Evolutionary conservation across 2,329 filamentous ascomycete species (phyloP), one percentile per base, ranked within the genome.

Genomic region (Fusarium domesticum): DNA sequence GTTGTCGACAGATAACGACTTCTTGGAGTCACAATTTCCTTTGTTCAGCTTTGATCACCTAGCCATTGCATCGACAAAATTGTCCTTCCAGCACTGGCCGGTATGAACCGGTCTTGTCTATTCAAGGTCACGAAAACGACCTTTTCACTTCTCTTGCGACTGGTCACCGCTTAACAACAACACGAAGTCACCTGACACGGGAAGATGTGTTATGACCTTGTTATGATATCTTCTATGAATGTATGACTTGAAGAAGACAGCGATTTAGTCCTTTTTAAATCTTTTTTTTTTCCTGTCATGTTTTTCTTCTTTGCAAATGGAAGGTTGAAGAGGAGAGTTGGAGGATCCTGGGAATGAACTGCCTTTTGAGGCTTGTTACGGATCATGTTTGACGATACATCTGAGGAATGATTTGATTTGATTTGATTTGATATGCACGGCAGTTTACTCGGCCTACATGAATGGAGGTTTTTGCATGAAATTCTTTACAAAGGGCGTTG

Each of bases 41-140:
- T 35, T 56, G 60, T 62, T 66, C 58, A 54, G 60, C 64, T 60
- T 62, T 56, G 62, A 60, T 62, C 63, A 70, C 65, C 58, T 62
- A 71, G 70, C 69, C 69, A 68, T 61, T 69, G 70, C 69, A 70
- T 72, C 70, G 63, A 63, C 64, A 66, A 66, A 64, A 66, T 63
- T 63, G 53, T 58, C 53, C 32, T 37, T 61, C 55, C 41, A 47
- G 58, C 61, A 60, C 62, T 62, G 54, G 53, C 66, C 57, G 59
- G 60, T 58, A 55, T 56, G 51, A 52, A 58, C 43, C 48, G 47
- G 45, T 48, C 44, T 54, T 58, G 51, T 52, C 48, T 46, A 53
- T 58, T 52, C 50, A 51, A 60, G 47, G 50, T 60, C 44, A 55
- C 47, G 54, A 55, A 51, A 50, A 52, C 45, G 51, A 51, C 43